These are phyloP conservation scores for Gaeumannomyces tritici DNA, from an alignment of 2,329 filamentous ascomycete genomes.

Conservation along the genomic window DNA sequence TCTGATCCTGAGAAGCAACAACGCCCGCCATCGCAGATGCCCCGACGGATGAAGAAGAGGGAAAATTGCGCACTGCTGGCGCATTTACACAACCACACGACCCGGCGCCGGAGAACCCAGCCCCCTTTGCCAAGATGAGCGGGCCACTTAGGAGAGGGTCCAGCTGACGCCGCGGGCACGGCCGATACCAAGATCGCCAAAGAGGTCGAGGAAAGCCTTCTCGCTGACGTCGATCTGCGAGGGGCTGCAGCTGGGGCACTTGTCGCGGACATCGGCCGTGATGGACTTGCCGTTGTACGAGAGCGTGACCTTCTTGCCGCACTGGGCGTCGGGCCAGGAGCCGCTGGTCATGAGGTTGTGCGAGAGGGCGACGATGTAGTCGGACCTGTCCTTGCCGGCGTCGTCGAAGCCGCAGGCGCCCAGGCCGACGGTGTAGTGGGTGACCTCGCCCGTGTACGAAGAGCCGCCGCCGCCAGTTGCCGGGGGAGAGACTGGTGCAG, in stretches of 20 bases:
- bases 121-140: no score
- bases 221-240: conserved; percentile 41
- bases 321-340: conserved; percentile 62
- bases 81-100: not conserved
- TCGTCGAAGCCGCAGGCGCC: conserved; percentile 60
- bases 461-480: conserved; percentile 14
- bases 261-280: conserved; percentile 57
- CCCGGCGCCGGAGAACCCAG: not conserved
- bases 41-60: not conserved
- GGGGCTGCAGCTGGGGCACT: conserved; percentile 59
- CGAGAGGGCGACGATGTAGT: conserved; percentile 62
- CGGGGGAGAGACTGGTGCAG: conserved; percentile 12
- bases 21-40: not conserved
- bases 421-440: conserved; percentile 62
- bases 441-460: conserved; percentile 54
- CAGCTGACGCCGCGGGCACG: conserved; percentile 18
- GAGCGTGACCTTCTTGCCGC: conserved; percentile 60
- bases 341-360: conserved; percentile 49
- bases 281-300: conserved; percentile 41
- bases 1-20: no score
- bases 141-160: conserved; percentile 20
- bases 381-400: conserved; percentile 39
- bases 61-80: not conserved
- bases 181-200: conserved; percentile 24
- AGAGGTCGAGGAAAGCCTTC: conserved; percentile 39